phyloP scores from a whole-genome alignment of 1,284 basidiomycete genomes.

The Rugosomyces carneus region DNA sequence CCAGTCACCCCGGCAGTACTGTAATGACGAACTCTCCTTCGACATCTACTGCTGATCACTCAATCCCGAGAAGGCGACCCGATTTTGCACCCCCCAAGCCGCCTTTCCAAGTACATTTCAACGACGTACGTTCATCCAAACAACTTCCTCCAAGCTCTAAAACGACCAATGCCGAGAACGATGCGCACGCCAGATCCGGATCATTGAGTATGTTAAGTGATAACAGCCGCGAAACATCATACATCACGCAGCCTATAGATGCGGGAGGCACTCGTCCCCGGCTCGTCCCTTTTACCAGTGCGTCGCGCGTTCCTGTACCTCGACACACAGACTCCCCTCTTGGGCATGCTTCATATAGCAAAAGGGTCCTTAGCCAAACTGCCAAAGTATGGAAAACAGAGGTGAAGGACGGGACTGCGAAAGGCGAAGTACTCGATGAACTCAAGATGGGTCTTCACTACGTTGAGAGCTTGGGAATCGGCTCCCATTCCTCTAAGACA shows the following conservation, averaged over 20 bases:
- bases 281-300: conserved; percentile 69
- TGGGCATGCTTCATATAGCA: conserved; percentile 20
- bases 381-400: conserved; percentile 46
- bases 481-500: conserved; percentile 14
- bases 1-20: conserved; percentile 40
- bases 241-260: conserved; percentile 20
- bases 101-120: conserved; percentile 36
- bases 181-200: conserved; percentile 36
- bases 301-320: conserved; percentile 60
- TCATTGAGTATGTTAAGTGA: conserved; percentile 44
- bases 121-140: conserved; percentile 24
- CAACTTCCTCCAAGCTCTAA: conserved; percentile 30
- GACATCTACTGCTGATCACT: conserved; percentile 53
- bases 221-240: conserved; percentile 27
- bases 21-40: conserved; percentile 53
- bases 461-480: conserved; percentile 59
- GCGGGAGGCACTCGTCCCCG: conserved; percentile 39
- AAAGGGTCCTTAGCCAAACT: conserved; percentile 57
- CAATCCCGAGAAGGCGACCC: conserved; percentile 58
- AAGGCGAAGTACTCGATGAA: conserved; percentile 45
- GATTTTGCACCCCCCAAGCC: conserved; percentile 55
- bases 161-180: conserved; percentile 27
- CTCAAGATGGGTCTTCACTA: conserved; percentile 63
- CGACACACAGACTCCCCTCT: conserved; percentile 30
- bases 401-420: conserved; percentile 20